Evolutionary conservation across 2,329 filamentous ascomycete species (phyloP).

Genomic region (Ceratocystis harringtonii): DNA sequence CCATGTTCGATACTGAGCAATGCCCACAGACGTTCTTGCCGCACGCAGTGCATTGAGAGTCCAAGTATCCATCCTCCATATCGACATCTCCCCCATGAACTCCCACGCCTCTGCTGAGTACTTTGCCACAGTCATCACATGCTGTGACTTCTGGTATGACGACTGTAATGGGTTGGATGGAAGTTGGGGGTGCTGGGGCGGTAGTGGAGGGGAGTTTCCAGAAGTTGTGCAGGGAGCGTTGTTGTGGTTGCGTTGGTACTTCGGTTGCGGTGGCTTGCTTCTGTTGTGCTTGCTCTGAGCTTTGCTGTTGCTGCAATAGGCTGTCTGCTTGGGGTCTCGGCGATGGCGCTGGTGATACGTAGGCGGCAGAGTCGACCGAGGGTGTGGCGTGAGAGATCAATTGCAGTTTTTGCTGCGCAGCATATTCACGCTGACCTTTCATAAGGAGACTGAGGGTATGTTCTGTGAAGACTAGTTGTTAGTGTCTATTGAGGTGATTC

Average conservation of each 20-base stretch:
- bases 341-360: slow-evolving; percentile 11
- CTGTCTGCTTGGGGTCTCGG: slow-evolving; percentile 9
- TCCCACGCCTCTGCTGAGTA: slow-evolving; percentile 13
- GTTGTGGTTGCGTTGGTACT: slow-evolving; percentile 20
- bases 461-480: slow-evolving; percentile 26
- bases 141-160: slow-evolving; percentile 21
- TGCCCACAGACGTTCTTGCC: slow-evolving; percentile 42
- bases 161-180: background rate
- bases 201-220: slow-evolving; percentile 38
- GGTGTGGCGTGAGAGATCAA: background rate
- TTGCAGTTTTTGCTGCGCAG: slow-evolving; percentile 11
- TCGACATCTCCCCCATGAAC: slow-evolving; percentile 30
- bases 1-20: slow-evolving; percentile 44
- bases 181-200: slow-evolving; percentile 17
- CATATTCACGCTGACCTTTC: slow-evolving; percentile 33
- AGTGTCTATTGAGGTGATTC: slow-evolving; percentile 17
- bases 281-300: background rate
- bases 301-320: background rate
- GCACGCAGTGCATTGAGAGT: slow-evolving; percentile 34
- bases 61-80: slow-evolving; percentile 19
- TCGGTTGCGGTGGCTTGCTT: background rate
- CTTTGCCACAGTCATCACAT: slow-evolving; percentile 40
- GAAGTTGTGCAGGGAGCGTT: slow-evolving; percentile 44
- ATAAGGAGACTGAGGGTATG: slow-evolving; percentile 44
- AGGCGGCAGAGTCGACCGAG: background rate